phyloP scores from a whole-genome alignment of 768 basidiomycete genomes.

The Boletus rubescentipes region DNA sequence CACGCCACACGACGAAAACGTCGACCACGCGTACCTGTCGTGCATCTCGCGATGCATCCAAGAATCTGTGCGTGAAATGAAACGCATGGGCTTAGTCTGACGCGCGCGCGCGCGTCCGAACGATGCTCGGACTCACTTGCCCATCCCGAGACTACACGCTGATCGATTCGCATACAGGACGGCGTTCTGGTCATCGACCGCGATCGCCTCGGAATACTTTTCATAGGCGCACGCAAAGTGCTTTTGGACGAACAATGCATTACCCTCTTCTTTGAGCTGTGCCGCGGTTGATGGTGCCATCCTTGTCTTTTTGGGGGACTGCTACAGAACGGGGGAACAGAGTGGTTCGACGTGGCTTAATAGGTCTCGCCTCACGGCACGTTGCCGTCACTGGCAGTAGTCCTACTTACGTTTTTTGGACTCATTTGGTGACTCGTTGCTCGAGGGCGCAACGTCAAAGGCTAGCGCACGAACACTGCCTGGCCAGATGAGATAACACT shows the following conservation, averaged over 20 bases:
- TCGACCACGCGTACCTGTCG: neutral
- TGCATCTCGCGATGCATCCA: neutral
- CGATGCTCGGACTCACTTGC: neutral
- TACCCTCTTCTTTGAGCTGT: slow-evolving; percentile 3
- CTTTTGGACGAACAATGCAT: neutral
- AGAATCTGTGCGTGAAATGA: neutral
- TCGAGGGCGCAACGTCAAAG: neutral
- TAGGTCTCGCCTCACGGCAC: neutral
- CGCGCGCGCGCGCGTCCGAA: neutral
- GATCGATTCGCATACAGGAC: slow-evolving; percentile 1
- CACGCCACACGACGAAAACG: neutral
- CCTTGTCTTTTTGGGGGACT: neutral
- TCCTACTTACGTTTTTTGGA: neutral
- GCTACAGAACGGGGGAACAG: neutral
- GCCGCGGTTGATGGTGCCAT: neutral
- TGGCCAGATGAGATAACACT: no score
- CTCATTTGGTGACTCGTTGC: neutral
- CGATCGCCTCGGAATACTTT: slow-evolving; percentile 4
- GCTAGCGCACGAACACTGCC: no score
- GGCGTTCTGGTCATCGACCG: neutral
- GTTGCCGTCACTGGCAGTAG: neutral
- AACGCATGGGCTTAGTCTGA: no score
- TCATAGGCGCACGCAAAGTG: neutral
- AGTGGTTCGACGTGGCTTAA: neutral
- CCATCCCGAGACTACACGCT: neutral